These are phyloP conservation scores for Phyllosticta citribraziliensis DNA, from an alignment of 2,329 filamentous ascomycete species.

Conservation along the genomic window DNA sequence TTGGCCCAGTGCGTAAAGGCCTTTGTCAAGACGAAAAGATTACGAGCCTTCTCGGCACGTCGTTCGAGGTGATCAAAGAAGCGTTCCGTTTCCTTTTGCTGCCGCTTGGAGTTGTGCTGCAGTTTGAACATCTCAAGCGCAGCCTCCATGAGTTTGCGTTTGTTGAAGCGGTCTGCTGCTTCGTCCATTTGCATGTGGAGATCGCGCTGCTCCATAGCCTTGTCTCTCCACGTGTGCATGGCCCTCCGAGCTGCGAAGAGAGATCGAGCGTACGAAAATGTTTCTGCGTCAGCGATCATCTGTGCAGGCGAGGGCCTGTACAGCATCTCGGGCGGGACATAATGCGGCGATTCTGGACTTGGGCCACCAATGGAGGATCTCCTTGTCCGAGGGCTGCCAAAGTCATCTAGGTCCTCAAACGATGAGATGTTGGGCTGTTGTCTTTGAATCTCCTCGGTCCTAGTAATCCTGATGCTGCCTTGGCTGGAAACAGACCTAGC, in stretches of 20 bases:
- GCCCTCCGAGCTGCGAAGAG: constrained; percentile 29
- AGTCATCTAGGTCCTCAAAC: constrained; percentile 6
- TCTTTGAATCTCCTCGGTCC: constrained; percentile 11
- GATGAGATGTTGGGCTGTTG: not conserved
- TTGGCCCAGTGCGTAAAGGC: constrained; percentile 61
- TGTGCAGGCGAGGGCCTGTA: constrained; percentile 43
- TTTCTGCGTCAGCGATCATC: constrained; percentile 41
- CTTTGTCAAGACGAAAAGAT: constrained; percentile 55
- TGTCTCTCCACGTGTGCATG: constrained; percentile 33
- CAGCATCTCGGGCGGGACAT: constrained; percentile 23
- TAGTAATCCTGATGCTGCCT: constrained; percentile 24
- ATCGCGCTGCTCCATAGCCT: constrained; percentile 21
- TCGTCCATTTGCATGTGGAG: constrained; percentile 19
- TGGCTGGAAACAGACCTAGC: constrained; percentile 27
- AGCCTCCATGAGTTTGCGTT: constrained; percentile 4
- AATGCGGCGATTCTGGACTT: constrained; percentile 12
- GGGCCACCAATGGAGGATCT: constrained; percentile 5
- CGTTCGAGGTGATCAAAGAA: constrained; percentile 49
- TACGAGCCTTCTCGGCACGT: constrained; percentile 53
- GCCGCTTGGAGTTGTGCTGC: not conserved
- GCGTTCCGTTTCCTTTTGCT: constrained; percentile 1
- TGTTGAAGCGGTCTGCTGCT: constrained; percentile 13
- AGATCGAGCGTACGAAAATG: constrained; percentile 24
- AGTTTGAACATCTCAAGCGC: constrained; percentile 10
- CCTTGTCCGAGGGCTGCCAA: not conserved